A percentile compares a stretch with the other conserved stretches of the same genome.
phyloP scores from a whole-genome alignment of 2,329 filamentous ascomycete genomes.

The Curvularia spicifera region DNA sequence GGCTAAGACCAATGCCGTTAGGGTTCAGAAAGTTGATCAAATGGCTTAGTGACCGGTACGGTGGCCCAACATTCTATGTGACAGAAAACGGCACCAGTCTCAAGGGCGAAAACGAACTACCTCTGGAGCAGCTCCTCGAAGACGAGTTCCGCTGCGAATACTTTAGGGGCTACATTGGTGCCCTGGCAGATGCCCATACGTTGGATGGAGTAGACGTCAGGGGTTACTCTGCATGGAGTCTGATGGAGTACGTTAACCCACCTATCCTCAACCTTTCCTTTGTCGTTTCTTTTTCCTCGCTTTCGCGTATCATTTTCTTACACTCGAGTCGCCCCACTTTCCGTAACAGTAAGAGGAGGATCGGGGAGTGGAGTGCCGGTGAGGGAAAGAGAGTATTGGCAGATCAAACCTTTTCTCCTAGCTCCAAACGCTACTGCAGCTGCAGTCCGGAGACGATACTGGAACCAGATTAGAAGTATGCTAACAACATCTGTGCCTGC shows the following conservation, averaged over 20 bases:
- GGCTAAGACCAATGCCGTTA: slow-evolving; percentile 76
- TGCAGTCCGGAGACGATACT: not conserved
- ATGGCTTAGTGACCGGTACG: slow-evolving; percentile 71
- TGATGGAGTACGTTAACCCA: slow-evolving; percentile 70
- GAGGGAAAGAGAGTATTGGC: not conserved
- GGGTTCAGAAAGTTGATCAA: slow-evolving; percentile 75
- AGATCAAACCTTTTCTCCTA: slow-evolving; percentile 14
- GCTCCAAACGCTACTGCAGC: slow-evolving; percentile 16
- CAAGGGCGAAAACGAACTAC: slow-evolving; percentile 80
- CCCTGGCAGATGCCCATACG: slow-evolving; percentile 74
- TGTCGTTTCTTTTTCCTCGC: not conserved
- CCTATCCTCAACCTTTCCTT: slow-evolving; percentile 17
- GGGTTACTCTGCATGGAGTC: slow-evolving; percentile 85
- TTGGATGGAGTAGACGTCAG: slow-evolving; percentile 78
- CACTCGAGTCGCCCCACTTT: not conserved
- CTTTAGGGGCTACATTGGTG: slow-evolving; percentile 76
- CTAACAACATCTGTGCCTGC: slow-evolving; percentile 24
- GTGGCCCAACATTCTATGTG: slow-evolving; percentile 78
- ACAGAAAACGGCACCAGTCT: slow-evolving; percentile 89
- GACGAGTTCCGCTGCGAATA: slow-evolving; percentile 84
- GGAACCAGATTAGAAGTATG: slow-evolving; percentile 3
- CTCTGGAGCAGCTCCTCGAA: slow-evolving; percentile 72
- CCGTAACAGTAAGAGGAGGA: not conserved
- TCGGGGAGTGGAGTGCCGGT: not conserved
- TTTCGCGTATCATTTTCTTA: not conserved